Evolutionary conservation across 139 green algal genomes (phyloP), one percentile per base, ranked within the genome.

Genomic region (Volvox africanus): DNA sequence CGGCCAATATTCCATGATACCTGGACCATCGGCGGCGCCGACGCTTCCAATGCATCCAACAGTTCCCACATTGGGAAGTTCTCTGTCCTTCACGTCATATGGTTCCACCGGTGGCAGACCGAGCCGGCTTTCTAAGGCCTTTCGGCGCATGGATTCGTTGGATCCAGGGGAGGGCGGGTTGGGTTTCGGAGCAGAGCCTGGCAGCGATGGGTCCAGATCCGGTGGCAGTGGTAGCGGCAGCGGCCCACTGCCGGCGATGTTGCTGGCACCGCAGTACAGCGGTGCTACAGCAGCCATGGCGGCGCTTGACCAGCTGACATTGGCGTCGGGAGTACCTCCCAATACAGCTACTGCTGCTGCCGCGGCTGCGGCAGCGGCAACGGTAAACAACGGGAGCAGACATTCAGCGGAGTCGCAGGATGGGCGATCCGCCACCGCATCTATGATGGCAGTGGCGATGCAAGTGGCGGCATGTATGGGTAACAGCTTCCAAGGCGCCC

Each of bases 271-370:
- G 50, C 50, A 75, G 14, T 84, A 55, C 86, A 90, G 86, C 86
- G 73, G 61, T 24, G 76, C 87, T 36, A 80, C 30, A 79, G 87
- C 76, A 35, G 87, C 87, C 33, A 76, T 86, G n/a, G 75, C 87
- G 16, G 87, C 87, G 0, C 73, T 91, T 33, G 87, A 91, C 75
- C 87, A 91, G 87, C 87, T 91, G 61, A 86, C 87, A 22, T 61
- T 91, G 32, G 73, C 86, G 71, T 35, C 86, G 21, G 28, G 67
- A n/a, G 86, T 5, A n/a, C 44, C 44, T 55, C 44, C 44, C 44
- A 9, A 5, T 55, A 55, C 44, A 1, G 22, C 68, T 28, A 30
- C 32, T n/a, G 22, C 85, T 30, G 22, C 44, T 69, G 30, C 83
- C 36, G 0, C 37, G 35, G 20, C 21, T 13, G 30, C 76, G 32